These are phyloP conservation scores for Polyporus arcularius DNA, from an alignment of 768 basidiomycete species.

Conservation along the genomic window DNA sequence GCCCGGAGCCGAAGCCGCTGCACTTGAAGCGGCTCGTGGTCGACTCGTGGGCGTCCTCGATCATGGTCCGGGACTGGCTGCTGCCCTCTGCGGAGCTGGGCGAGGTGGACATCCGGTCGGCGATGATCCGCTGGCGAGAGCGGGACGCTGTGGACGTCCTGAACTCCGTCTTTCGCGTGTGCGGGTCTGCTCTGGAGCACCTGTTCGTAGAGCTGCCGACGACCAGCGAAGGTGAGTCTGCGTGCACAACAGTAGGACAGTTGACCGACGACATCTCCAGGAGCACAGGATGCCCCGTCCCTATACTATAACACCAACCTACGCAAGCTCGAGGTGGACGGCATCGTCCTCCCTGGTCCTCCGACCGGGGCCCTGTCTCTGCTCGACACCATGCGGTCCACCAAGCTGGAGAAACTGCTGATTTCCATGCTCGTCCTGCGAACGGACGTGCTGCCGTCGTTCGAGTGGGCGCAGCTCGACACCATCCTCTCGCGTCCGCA, in stretches of 20 bases:
- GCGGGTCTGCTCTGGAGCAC: slow-evolving; percentile 10
- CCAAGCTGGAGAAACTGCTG: slow-evolving; percentile 11
- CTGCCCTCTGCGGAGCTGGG: slow-evolving; percentile 2
- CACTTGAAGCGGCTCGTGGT: slow-evolving; percentile 13
- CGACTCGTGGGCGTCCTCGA: slow-evolving; percentile 17
- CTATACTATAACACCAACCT: slow-evolving; percentile 10
- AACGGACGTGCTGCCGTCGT: slow-evolving; percentile 2
- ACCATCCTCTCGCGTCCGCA: not conserved
- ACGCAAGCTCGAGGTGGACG: slow-evolving; percentile 15
- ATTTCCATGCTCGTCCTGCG: slow-evolving; percentile 15
- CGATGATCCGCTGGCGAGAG: slow-evolving; percentile 19
- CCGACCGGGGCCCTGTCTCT: slow-evolving; percentile 8
- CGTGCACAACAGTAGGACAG: not conserved
- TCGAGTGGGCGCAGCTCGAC: slow-evolving; percentile 16
- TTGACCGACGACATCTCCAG: not conserved
- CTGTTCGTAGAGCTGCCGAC: slow-evolving; percentile 19
- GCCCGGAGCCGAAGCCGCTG: not conserved
- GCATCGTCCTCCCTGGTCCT: slow-evolving; percentile 16
- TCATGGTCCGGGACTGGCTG: slow-evolving; percentile 14
- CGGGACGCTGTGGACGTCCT: slow-evolving; percentile 14
- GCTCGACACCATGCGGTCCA: slow-evolving; percentile 2
- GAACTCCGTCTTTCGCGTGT: slow-evolving; percentile 12
- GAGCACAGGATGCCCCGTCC: slow-evolving; percentile 5
- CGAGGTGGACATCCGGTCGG: slow-evolving; percentile 6
- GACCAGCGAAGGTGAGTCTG: slow-evolving; percentile 5